Percentiles rank a stretch among this genome's conserved stretches.
Evolutionary conservation across 495 filamentous ascomycete species (phyloP).

Genomic region (Penicillium fimorum): DNA sequence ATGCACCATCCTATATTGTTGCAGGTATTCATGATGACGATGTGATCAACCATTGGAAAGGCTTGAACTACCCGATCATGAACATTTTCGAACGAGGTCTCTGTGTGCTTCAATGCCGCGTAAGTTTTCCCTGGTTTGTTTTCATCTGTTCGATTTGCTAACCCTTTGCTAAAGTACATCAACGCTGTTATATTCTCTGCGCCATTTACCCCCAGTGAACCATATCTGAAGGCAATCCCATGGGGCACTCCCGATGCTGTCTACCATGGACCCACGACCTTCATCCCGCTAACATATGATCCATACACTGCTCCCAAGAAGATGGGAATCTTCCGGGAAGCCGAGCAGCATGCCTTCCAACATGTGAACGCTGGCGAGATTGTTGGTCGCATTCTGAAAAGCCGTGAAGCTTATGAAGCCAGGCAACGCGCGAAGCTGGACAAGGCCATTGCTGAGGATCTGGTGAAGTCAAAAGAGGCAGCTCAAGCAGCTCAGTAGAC

Average conservation of each 20-base stretch:
- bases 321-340: constrained; percentile 76
- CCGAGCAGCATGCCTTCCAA: constrained; percentile 70
- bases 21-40: constrained; percentile 91
- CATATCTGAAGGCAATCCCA: constrained; percentile 73
- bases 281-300: constrained; percentile 83
- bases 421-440: constrained; percentile 83
- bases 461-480: constrained; percentile 40
- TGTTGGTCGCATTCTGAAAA: constrained; percentile 82
- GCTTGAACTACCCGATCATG: constrained; percentile 98
- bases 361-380: constrained; percentile 92
- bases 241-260: constrained; percentile 74
- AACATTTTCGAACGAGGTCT: constrained; percentile 95
- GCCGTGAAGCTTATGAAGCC: constrained; percentile 81
- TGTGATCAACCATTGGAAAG: constrained; percentile 93
- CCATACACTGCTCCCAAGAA: constrained; percentile 76
- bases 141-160: constrained; percentile 15
- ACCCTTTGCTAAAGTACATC: constrained; percentile 62
- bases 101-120: constrained; percentile 90
- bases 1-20: constrained; percentile 78
- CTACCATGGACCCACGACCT: constrained; percentile 92
- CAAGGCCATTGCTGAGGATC: constrained; percentile 71
- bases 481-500: constrained; percentile 11
- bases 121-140: constrained; percentile 42
- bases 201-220: constrained; percentile 74
- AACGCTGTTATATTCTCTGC: constrained; percentile 84